Evolutionary conservation across 257 asterid species (phyloP).

Genomic region (Jaltomata sinuosa): DNA sequence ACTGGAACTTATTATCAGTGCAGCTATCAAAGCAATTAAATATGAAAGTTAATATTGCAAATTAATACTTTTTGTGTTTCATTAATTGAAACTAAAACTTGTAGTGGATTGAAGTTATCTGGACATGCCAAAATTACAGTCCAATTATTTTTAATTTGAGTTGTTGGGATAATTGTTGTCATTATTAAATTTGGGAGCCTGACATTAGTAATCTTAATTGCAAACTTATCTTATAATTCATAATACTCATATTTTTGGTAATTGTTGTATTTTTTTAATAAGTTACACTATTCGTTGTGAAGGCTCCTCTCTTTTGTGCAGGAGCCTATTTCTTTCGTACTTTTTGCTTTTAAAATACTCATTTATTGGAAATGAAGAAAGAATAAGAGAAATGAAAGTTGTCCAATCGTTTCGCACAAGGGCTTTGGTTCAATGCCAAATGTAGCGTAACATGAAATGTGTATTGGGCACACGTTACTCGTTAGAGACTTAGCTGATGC

Average conservation of each 20-base stretch:
- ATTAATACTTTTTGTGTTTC: not conserved
- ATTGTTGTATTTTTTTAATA: not conserved
- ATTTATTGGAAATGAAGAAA: not conserved
- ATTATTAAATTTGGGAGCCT: not conserved
- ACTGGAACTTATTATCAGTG: not conserved
- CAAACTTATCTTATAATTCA: not conserved
- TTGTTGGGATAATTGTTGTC: not conserved
- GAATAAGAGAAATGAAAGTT: not conserved
- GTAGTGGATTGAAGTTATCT: not conserved
- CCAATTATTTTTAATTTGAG: not conserved
- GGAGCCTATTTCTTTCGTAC: not conserved
- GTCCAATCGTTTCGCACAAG: not conserved
- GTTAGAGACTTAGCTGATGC: not conserved
- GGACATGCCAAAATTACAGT: not conserved
- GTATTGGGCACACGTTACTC: not conserved
- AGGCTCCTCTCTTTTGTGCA: not conserved
- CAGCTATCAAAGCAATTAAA: not conserved
- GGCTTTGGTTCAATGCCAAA: not conserved
- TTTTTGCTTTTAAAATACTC: not conserved
- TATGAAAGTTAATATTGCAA: not conserved
- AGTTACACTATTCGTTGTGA: not conserved
- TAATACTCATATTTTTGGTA: not conserved
- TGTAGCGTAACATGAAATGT: not conserved
- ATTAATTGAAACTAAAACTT: not conserved
- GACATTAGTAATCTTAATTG: not conserved